Base-by-base conservation (phyloP, 352 stramenopile species). In the Phytophthora ramorum region DNA sequence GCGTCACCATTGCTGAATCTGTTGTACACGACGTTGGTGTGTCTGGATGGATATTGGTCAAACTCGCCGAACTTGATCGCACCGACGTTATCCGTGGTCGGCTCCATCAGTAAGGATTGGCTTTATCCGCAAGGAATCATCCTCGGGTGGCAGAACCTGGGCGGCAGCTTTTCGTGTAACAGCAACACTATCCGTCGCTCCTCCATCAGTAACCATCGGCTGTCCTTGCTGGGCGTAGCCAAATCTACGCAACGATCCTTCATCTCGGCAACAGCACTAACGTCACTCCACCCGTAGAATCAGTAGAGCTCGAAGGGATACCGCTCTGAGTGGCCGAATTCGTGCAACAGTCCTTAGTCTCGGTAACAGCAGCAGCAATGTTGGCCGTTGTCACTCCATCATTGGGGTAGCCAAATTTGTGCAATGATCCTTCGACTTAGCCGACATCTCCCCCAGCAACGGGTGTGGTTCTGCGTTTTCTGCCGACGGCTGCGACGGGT, bases 1-100 rank as follows among this genome's bases (percentile, higher is more conserved):
- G 58, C 41, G 32, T 48, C 30, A 19, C 10, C 20, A 32, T 61
- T 49, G 41, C 41, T 59, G 57, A 24, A 46, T 59, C 40, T 43
- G 40, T n/a, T n/a, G n/a, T 37, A 44, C 14, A 38, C 7, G 32
- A 38, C 7, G 32, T 12, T 38, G 20, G 17, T 28, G 35, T 50
- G 7, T 28, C 40, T 28, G 19, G n/a, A 14, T 20, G 20, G 7
- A 34, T 19, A 43, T 44, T 28, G 8, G 17, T n/a, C 20, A 60
- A 35, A 20, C 17, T 34, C 17, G 52, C 14, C 13, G 7, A 24
- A 6, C 3, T 22, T 6, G 38, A 24, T 10, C 12, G 34, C 10
- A 40, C 14, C 34, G 12, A n/a, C 8, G 1, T 40, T 40, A 13
- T 38, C 4, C 32, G 13, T 14, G 10, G 32, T 38, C 13, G n/a